phyloP scores from a whole-genome alignment of 306 rosid genomes.

The Dalbergia cochinchinensis region DNA sequence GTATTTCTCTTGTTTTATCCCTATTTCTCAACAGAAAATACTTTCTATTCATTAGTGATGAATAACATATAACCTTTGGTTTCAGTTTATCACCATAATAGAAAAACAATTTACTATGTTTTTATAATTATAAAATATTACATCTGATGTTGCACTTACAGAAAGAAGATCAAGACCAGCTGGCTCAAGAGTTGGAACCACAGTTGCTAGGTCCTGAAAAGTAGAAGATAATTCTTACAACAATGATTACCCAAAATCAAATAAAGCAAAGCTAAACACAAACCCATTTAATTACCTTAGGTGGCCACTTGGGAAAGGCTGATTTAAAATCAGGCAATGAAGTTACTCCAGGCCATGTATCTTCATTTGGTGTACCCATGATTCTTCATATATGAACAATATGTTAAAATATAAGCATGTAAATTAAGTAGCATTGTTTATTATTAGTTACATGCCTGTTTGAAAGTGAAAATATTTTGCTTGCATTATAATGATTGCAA shows the following conservation, averaged over 20 bases:
- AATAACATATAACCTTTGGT: background rate
- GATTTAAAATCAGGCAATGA: conserved; percentile 95
- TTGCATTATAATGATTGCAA: conserved; percentile 35
- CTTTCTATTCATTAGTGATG: conserved; percentile 22
- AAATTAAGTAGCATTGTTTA: conserved; percentile 33
- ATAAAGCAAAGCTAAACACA: conserved; percentile 14
- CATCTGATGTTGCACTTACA: conserved; percentile 63
- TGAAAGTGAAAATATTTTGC: conserved; percentile 31
- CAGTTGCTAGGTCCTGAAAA: conserved; percentile 74
- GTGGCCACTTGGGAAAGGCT: conserved; percentile 92
- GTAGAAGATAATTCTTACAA: conserved; percentile 34
- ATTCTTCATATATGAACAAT: conserved; percentile 68
- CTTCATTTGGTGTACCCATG: conserved; percentile 93
- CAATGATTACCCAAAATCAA: conserved; percentile 21
- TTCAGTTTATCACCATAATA: conserved; percentile 39
- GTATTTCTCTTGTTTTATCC: conserved; percentile 30
- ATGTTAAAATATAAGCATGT: conserved; percentile 38
- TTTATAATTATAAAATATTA: conserved; percentile 11
- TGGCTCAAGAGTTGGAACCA: conserved; percentile 87
- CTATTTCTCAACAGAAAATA: conserved; percentile 33
- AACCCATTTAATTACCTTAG: conserved; percentile 63
- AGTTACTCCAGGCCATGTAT: conserved; percentile 97
- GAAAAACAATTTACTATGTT: background rate
- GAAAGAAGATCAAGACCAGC: conserved; percentile 90
- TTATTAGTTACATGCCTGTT: conserved; percentile 39